Evolutionary conservation across 371 early-diverging fungal genomes (phyloP).

Genomic region (Saksenaea oblongispora): DNA sequence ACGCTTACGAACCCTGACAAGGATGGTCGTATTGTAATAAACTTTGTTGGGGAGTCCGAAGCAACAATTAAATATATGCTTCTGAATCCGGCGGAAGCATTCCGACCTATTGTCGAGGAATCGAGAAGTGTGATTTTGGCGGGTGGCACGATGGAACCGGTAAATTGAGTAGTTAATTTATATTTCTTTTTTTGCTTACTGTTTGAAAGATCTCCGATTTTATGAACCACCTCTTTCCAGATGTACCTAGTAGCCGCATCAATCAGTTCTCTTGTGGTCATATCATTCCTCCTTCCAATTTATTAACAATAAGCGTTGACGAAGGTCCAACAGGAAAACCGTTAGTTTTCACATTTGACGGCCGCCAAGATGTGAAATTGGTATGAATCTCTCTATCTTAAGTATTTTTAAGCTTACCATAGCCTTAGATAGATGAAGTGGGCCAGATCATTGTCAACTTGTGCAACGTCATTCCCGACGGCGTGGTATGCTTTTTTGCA

Average conservation of each 20-base stretch:
- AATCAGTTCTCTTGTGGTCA: slow-evolving; percentile 80
- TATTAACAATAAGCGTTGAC: slow-evolving; percentile 66
- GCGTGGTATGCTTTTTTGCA: slow-evolving; percentile 93
- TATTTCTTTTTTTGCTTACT: neutral
- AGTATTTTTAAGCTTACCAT: neutral
- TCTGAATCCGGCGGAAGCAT: slow-evolving; percentile 84
- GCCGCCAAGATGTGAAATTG: slow-evolving; percentile 54
- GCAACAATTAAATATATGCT: slow-evolving; percentile 68
- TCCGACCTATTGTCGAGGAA: slow-evolving; percentile 77
- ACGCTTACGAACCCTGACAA: slow-evolving; percentile 63
- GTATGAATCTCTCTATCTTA: slow-evolving; percentile 26
- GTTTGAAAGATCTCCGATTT: slow-evolving; percentile 46
- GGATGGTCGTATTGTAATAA: slow-evolving; percentile 71
- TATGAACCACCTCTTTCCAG: slow-evolving; percentile 53
- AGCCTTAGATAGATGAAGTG: slow-evolving; percentile 66
- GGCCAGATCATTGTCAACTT: slow-evolving; percentile 76
- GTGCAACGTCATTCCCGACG: slow-evolving; percentile 85
- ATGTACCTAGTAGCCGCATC: slow-evolving; percentile 44
- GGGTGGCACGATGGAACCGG: slow-evolving; percentile 97
- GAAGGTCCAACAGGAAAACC: slow-evolving; percentile 64
- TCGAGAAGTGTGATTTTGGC: slow-evolving; percentile 88
- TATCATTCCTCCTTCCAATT: slow-evolving; percentile 68
- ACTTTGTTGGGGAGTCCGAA: slow-evolving; percentile 10
- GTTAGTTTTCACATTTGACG: slow-evolving; percentile 75
- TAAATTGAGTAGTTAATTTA: slow-evolving; percentile 31